phyloP scores from a whole-genome alignment of 2,329 filamentous ascomycete species.

The Colletotrichum cereale region DNA sequence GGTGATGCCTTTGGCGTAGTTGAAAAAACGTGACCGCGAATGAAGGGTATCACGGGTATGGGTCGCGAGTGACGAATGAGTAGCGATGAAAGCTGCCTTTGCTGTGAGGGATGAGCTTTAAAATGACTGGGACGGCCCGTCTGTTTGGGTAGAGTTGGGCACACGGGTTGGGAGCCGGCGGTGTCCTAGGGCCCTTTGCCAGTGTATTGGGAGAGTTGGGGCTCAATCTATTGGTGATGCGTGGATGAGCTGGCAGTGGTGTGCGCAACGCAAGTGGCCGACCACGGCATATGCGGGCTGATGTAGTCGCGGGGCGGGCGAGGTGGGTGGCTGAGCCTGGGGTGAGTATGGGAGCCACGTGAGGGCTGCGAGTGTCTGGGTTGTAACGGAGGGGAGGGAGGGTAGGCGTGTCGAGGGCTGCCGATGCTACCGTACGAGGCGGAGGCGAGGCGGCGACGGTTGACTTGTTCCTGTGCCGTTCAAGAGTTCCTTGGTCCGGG shows the following conservation, averaged over 20 bases:
- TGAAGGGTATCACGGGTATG: slow-evolving; percentile 35
- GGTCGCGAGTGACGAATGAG: slow-evolving; percentile 41
- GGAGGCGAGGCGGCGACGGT: slow-evolving; percentile 26
- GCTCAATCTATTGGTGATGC: slow-evolving; percentile 70
- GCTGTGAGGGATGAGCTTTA: slow-evolving; percentile 49
- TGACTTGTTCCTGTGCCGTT: slow-evolving; percentile 22
- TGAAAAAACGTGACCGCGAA: slow-evolving; percentile 21
- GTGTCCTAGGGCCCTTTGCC: slow-evolving; percentile 59
- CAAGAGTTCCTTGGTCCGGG: slow-evolving; percentile 19
- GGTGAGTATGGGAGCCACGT: slow-evolving; percentile 58
- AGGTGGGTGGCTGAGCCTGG: slow-evolving; percentile 53
- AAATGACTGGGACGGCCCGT: slow-evolving; percentile 47
- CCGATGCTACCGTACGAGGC: slow-evolving; percentile 16
- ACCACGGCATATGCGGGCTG: slow-evolving; percentile 72
- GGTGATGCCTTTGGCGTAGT: slow-evolving; percentile 18
- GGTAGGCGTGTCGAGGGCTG: slow-evolving; percentile 28
- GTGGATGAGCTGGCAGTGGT: slow-evolving; percentile 72
- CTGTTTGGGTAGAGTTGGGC: slow-evolving; percentile 60
- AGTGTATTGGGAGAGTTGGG: slow-evolving; percentile 60
- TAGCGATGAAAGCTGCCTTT: slow-evolving; percentile 41
- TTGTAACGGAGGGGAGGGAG: slow-evolving; percentile 15
- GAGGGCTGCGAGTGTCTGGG: slow-evolving; percentile 47
- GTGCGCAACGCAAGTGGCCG: slow-evolving; percentile 65
- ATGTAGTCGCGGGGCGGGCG: slow-evolving; percentile 58
- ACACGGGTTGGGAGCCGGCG: slow-evolving; percentile 56